Percentiles rank a stretch among this genome's conserved stretches.
These are phyloP conservation scores for Solanum raphanifolium DNA, from an alignment of 257 asterid species.

Conservation along the genomic window DNA sequence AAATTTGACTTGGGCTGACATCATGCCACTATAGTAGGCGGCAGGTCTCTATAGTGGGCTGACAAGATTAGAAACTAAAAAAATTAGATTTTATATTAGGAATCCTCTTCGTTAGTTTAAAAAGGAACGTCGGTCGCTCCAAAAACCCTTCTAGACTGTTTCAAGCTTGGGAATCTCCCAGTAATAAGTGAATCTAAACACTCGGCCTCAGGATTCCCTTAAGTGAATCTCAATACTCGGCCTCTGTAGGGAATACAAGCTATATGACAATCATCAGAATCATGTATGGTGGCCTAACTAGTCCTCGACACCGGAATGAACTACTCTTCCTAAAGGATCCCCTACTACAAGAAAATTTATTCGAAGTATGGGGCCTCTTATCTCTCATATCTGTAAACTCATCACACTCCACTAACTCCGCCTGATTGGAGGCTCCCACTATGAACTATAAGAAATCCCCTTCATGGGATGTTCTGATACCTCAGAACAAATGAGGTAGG, in stretches of 20 bases:
- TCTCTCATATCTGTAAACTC: not conserved
- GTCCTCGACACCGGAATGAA: no score
- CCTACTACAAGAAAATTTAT: not conserved
- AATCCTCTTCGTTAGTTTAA: no score
- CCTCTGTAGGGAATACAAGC: not conserved
- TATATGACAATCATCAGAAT: not conserved
- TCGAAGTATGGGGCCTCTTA: not conserved
- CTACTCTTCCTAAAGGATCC: not conserved
- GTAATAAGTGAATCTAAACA: not conserved
- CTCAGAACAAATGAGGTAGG: no score
- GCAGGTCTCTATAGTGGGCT: not conserved
- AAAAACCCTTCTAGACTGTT: not conserved
- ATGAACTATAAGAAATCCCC: not conserved
- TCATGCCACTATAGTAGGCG: not conserved
- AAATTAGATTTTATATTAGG: no score
- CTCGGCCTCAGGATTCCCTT: not conserved
- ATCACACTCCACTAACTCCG: not conserved
- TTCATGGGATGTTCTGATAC: not conserved
- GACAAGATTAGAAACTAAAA: no score
- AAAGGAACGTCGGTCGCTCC: not conserved
- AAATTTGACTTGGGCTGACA: not conserved
- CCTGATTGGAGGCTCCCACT: not conserved
- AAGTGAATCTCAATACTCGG: no score
- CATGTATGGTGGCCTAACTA: no score
- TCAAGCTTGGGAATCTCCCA: not conserved